Conservation (phyloP, 768 basidiomycete species). For the Russula sp. region DNA sequence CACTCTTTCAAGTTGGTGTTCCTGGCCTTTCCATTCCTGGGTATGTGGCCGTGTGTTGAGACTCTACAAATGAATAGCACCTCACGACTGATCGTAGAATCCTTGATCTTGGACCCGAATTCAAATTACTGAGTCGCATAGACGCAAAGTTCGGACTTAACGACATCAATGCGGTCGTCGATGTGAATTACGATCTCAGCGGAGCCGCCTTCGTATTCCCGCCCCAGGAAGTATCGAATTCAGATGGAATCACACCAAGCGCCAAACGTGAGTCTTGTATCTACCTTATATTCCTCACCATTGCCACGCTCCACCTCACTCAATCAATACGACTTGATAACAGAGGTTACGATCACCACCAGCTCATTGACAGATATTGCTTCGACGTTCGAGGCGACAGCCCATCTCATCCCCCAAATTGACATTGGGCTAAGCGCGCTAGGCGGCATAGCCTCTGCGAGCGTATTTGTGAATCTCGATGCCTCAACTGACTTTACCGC, state of each 20-base stretch:
- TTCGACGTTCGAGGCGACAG: constrained; percentile 39
- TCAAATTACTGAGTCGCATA: neutral
- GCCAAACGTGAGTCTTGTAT: no score
- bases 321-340: no score
- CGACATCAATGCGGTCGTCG: neutral
- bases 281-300: no score
- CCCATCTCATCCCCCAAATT: constrained; percentile 48
- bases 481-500: no score
- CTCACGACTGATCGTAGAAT: neutral
- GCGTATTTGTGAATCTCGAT: constrained; percentile 10
- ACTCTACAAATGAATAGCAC: neutral
- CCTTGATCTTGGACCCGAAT: neutral
- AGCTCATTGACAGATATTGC: neutral
- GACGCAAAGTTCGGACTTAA: neutral
- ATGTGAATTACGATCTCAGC: neutral
- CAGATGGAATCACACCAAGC: no score
- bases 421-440: constrained; percentile 11
- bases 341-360: no score
- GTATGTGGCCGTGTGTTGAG: neutral
- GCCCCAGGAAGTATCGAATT: neutral
- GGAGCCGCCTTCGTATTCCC: neutral
- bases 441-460: neutral
- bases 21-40: neutral
- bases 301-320: no score
- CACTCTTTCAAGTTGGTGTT: neutral